These are phyloP conservation scores for Panellus pusillus DNA, from an alignment of 768 basidiomycete species.

Conservation along the genomic window DNA sequence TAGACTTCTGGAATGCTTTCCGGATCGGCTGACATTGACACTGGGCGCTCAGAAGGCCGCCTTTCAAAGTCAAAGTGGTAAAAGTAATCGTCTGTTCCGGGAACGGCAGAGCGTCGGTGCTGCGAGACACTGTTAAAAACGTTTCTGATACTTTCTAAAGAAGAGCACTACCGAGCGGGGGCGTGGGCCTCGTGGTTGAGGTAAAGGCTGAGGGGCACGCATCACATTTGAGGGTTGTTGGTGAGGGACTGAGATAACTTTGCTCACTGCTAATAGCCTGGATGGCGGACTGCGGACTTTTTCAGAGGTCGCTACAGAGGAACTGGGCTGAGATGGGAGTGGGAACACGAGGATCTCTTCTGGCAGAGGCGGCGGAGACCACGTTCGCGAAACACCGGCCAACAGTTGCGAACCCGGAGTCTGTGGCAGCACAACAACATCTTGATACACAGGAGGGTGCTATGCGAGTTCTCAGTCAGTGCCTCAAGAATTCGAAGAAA, in stretches of 20 bases:
- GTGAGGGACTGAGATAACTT: not conserved
- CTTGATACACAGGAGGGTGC: slow-evolving; percentile 3
- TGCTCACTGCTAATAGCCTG: slow-evolving; percentile 3
- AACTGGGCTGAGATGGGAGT: slow-evolving; percentile 15
- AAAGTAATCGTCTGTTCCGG: slow-evolving; percentile 5
- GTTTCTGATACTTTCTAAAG: not conserved
- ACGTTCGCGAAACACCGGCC: not conserved
- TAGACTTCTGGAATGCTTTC: slow-evolving; percentile 16
- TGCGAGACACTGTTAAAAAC: not conserved
- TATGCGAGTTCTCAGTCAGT: not conserved
- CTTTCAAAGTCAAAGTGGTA: slow-evolving; percentile 19
- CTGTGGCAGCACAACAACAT: not conserved
- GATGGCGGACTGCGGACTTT: slow-evolving; percentile 3
- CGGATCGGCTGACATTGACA: not conserved
- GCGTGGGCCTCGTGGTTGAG: slow-evolving; percentile 4
- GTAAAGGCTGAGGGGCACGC: not conserved
- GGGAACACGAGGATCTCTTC: slow-evolving; percentile 17
- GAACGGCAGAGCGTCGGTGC: not conserved
- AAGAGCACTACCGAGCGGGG: not conserved
- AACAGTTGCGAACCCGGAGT: not conserved
- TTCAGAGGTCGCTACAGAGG: not conserved
- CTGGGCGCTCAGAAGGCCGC: slow-evolving; percentile 5
- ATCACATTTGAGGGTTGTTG: not conserved
- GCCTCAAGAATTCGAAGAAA: not conserved
- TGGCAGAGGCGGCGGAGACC: not conserved